These are phyloP conservation scores for Pterula multifida DNA, from an alignment of 1,284 basidiomycete species.

Conservation along the genomic window DNA sequence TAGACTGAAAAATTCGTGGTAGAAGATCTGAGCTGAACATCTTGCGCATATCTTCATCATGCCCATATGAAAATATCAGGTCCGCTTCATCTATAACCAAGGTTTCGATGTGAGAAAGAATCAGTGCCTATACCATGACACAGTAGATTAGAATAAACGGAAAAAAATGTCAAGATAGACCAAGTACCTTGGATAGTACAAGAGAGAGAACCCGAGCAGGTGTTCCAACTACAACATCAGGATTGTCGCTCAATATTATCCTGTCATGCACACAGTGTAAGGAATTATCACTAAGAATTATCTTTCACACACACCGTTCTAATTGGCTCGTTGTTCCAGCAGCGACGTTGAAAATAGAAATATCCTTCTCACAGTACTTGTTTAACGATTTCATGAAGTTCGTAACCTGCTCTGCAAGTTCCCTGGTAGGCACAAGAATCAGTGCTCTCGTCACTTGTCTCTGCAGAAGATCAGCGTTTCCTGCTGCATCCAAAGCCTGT, in stretches of 20 bases:
- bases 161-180: slow-evolving; percentile 4
- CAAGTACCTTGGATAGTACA: slow-evolving; percentile 62
- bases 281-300: not conserved
- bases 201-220: slow-evolving; percentile 77
- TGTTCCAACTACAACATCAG: slow-evolving; percentile 88
- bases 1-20: slow-evolving; percentile 87
- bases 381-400: slow-evolving; percentile 58
- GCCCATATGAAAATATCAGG: slow-evolving; percentile 93
- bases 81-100: slow-evolving; percentile 98
- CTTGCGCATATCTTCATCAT: slow-evolving; percentile 82
- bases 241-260: slow-evolving; percentile 75
- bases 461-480: slow-evolving; percentile 23
- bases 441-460: slow-evolving; percentile 64
- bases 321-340: slow-evolving; percentile 62
- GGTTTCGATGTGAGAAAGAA: slow-evolving; percentile 58
- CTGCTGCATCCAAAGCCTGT: slow-evolving; percentile 20
- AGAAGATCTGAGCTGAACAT: slow-evolving; percentile 72
- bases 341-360: slow-evolving; percentile 73
- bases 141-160: slow-evolving; percentile 4
- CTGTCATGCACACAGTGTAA: slow-evolving; percentile 31
- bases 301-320: slow-evolving; percentile 48
- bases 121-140: slow-evolving; percentile 42
- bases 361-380: slow-evolving; percentile 67
- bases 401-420: slow-evolving; percentile 86
- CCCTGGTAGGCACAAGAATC: slow-evolving; percentile 89